Conservation (phyloP, 257 asterid genomes). For the Ilex asprella region DNA sequence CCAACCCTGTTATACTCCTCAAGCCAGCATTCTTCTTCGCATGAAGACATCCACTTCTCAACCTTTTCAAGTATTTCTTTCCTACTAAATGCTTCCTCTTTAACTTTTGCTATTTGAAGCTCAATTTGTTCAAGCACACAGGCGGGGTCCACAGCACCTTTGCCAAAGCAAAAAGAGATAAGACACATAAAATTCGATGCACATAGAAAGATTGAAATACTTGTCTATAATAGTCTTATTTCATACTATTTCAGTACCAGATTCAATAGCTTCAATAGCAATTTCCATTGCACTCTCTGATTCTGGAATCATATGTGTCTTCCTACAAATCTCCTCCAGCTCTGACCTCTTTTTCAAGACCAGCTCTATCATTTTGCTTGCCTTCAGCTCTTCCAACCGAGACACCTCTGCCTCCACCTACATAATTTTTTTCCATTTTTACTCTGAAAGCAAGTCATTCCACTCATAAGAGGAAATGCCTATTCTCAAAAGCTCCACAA, state of each 20-base stretch:
- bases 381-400: constrained; percentile 79
- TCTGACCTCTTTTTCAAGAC: constrained; percentile 86
- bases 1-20: constrained; percentile 94
- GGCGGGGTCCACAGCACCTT: constrained; percentile 87
- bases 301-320: constrained; percentile 70
- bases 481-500: constrained; percentile 4
- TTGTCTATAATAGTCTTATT: constrained; percentile 1
- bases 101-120: constrained; percentile 73
- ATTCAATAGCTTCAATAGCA: constrained; percentile 76
- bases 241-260: constrained; percentile 43
- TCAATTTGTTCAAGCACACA: constrained; percentile 84
- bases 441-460: too few species aligned
- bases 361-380: constrained; percentile 94
- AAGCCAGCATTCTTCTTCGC: constrained; percentile 98
- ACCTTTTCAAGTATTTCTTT: constrained; percentile 93
- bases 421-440: background rate
- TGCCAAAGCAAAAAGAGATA: constrained; percentile 8
- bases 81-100: constrained; percentile 86
- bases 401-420: constrained; percentile 91
- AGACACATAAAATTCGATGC: constrained; percentile 14
- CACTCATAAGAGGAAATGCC: too few species aligned
- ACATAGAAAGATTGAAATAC: constrained; percentile 1
- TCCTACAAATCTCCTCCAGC: constrained; percentile 79
- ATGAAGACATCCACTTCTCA: constrained; percentile 95
- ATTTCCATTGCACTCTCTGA: constrained; percentile 48